A percentile compares a stretch with the other conserved stretches of the same genome.
phyloP scores from a whole-genome alignment of 257 asterid genomes.

The Solanum gracilifrons region DNA sequence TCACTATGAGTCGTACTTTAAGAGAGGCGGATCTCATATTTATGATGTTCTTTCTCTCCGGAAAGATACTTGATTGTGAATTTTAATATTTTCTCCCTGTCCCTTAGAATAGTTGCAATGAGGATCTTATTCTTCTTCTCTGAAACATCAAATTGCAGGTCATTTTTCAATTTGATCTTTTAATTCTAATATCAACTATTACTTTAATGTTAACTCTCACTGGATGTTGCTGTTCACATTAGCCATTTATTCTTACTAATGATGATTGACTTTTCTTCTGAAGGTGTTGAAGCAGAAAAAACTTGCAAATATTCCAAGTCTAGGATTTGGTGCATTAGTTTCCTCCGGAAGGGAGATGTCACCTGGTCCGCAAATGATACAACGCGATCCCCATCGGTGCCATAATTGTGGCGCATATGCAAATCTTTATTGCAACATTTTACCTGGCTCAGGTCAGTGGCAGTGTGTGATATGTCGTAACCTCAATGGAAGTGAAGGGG shows the following conservation, averaged over 20 bases:
- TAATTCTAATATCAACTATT: not conserved
- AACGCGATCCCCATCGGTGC: slow-evolving; percentile 90
- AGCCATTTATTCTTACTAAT: not conserved
- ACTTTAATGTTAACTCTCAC: not conserved
- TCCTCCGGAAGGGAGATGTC: slow-evolving; percentile 78
- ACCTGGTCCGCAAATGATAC: slow-evolving; percentile 82
- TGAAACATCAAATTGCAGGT: not conserved
- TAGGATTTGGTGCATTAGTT: slow-evolving; percentile 90
- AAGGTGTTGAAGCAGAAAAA: slow-evolving; percentile 89
- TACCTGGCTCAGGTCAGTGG: slow-evolving; percentile 96
- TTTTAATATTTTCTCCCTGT: not conserved
- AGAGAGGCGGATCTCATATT: not conserved
- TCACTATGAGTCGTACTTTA: not conserved
- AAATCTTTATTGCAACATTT: slow-evolving; percentile 76
- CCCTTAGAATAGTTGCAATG: not conserved
- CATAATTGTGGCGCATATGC: slow-evolving; percentile 86
- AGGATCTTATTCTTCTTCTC: not conserved
- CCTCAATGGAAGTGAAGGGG: slow-evolving; percentile 86
- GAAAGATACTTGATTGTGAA: not conserved
- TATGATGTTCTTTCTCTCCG: not conserved
- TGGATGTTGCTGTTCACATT: not conserved
- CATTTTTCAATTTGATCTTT: not conserved
- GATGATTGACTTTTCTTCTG: not conserved
- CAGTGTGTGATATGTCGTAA: slow-evolving; percentile 84
- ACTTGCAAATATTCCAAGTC: slow-evolving; percentile 66